phyloP scores from a whole-genome alignment of 805 yeast species.

The Wickerhamiella dianesei region DNA sequence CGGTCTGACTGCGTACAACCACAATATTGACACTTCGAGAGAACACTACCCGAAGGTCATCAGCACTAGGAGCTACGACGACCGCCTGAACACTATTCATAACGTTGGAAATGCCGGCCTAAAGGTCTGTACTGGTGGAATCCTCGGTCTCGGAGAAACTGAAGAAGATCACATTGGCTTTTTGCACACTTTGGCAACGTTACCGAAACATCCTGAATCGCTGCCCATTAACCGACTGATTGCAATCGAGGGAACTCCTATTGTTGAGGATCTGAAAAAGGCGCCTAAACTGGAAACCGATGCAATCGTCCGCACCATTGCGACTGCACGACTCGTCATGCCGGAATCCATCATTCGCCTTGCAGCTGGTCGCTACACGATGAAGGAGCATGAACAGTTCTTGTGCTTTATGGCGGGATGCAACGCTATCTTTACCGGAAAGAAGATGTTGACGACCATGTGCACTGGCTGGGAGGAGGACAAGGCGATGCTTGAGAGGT shows the following conservation, averaged over 20 bases:
- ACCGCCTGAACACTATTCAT: constrained; percentile 50
- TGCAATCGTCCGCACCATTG: constrained; percentile 51
- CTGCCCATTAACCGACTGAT: constrained; percentile 68
- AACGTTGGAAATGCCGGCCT: constrained; percentile 53
- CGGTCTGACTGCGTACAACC: constrained; percentile 72
- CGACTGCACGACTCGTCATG: constrained; percentile 65
- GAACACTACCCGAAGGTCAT: constrained; percentile 65
- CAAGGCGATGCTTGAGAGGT: constrained; percentile 46
- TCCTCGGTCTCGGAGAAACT: constrained; percentile 66
- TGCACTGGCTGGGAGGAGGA: constrained; percentile 81
- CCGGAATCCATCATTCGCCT: constrained; percentile 56
- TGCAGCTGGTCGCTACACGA: constrained; percentile 72
- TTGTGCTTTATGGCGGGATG: constrained; percentile 66
- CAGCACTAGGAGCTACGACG: constrained; percentile 57
- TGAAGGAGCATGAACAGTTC: constrained; percentile 65
- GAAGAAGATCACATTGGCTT: constrained; percentile 58
- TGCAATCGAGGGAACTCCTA: constrained; percentile 69
- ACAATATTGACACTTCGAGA: constrained; percentile 66
- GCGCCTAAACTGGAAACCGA: constrained; percentile 37
- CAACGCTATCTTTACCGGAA: constrained; percentile 72
- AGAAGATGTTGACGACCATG: constrained; percentile 68
- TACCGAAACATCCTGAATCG: constrained; percentile 67
- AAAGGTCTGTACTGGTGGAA: constrained; percentile 67
- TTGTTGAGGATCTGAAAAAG: constrained; percentile 36
- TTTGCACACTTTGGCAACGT: constrained; percentile 48